Base-by-base conservation (phyloP, 805 yeast genomes). In the Wickerhamiella cacticola region DNA sequence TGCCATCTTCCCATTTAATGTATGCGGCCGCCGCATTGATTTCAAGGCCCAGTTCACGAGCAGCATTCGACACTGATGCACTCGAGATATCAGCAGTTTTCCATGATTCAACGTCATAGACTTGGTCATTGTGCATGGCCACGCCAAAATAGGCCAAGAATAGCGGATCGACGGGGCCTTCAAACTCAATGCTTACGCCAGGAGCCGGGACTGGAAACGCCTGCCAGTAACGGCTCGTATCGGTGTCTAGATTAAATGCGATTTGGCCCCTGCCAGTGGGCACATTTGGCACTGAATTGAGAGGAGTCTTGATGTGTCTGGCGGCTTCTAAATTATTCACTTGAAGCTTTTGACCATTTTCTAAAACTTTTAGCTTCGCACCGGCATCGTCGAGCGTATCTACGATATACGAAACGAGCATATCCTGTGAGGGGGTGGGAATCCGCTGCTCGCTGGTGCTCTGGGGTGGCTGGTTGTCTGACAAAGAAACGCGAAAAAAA, bases 1-100 rank as follows among this genome's bases (percentile, higher is more conserved):
- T 19, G 50, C 57, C 52, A 10, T 22, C 28, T 5, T 16, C 45
- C 38, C 33, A 25, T 3, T 48, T 24, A 38, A 44, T 43, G 16
- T n/a, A 31, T 4, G 46, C 46, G 15, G 46, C 46, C n/a, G 38
- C 26, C 3, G 42, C 29, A 16, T 39, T n/a, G 5, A 23, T 9
- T 10, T 12, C 12, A 3, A 39, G 19, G 15, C 19, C 19, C 29
- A 39, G 15, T 13, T 39, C 29, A 19, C n/a, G 15, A 2, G 29
- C 39, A 12, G 39, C 22, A 9, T 25, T 25, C 6, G 16, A 23
- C 3, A 43, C 36, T 6, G 46, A 43, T 23, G 33, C 36, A n/a
- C 21, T 23, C 3, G 38, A 19, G 12, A 31, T 34, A 13, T 34
- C 39, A 2, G 40, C 33, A 4, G 39, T 43, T 18, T 7, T 12